Percentiles rank a stretch among this genome's conserved stretches.
Conservation (phyloP, 164 flowering plant species). For the Nelumbo lutea region DNA sequence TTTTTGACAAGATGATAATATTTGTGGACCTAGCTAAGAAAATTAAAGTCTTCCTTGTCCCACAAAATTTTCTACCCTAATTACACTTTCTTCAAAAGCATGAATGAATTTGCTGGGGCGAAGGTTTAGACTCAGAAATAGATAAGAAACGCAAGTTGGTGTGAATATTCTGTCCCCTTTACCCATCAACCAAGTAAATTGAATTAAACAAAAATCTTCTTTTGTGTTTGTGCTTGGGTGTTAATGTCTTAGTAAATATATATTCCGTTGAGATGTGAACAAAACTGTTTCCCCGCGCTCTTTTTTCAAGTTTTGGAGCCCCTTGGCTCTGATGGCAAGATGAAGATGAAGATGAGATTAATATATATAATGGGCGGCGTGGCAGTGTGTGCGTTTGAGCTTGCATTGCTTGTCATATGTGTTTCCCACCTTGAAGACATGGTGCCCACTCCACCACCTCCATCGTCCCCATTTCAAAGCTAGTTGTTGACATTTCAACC, state of each 20-base stretch:
- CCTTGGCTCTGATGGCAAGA: slow-evolving; percentile 24
- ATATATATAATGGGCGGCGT: slow-evolving; percentile 24
- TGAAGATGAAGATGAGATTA: slow-evolving; percentile 9
- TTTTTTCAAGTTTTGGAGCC: not conserved
- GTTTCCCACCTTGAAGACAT: slow-evolving; percentile 55
- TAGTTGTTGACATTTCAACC: slow-evolving; percentile 39
- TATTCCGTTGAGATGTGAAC: not conserved
- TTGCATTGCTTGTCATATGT: slow-evolving; percentile 44
- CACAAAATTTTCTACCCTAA: too few relatives aligned
- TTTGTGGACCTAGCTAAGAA: too few relatives aligned
- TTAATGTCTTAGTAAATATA: not conserved
- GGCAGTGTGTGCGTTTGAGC: slow-evolving; percentile 40
- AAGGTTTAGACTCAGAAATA: slow-evolving; percentile 4
- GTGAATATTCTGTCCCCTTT: slow-evolving; percentile 12
- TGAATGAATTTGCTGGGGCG: not conserved
- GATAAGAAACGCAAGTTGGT: slow-evolving; percentile 13
- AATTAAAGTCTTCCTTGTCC: too few relatives aligned
- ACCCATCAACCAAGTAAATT: slow-evolving; percentile 2
- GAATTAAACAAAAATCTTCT: not conserved
- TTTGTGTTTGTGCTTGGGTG: not conserved
- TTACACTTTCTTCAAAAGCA: too few relatives aligned
- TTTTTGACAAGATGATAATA: too few relatives aligned
- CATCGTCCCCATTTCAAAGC: slow-evolving; percentile 28
- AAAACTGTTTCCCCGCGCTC: not conserved
- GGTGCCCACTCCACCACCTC: slow-evolving; percentile 7